phyloP scores from a whole-genome alignment of 768 basidiomycete genomes.

The Cyclocybe aegerita region DNA sequence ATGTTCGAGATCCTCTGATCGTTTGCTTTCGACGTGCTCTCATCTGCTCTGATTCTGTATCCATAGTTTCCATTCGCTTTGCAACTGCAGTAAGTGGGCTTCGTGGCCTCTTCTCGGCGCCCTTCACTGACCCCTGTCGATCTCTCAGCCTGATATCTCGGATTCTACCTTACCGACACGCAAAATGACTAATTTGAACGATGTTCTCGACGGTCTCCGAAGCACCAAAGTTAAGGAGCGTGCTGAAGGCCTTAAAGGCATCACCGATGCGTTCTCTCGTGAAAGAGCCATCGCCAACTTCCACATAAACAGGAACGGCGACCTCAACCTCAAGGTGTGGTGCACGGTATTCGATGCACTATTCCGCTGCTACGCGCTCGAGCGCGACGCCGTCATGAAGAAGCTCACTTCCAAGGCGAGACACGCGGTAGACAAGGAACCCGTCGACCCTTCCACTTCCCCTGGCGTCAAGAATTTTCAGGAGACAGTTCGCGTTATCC shows the following conservation, averaged over 20 bases:
- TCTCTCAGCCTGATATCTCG: constrained; percentile 1
- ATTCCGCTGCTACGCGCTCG: constrained; percentile 62
- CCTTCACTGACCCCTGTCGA: neutral
- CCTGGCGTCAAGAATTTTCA: constrained; percentile 60
- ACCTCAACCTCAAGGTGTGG: constrained; percentile 48
- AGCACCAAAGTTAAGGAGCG: constrained; percentile 72
- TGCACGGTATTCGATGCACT: constrained; percentile 69
- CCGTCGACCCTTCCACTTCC: constrained; percentile 23
- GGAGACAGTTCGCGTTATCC: constrained; percentile 64
- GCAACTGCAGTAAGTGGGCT: constrained; percentile 1
- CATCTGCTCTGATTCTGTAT: neutral
- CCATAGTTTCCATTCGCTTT: neutral
- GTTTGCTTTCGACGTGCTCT: neutral
- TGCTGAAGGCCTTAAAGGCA: constrained; percentile 54
- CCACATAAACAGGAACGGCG: constrained; percentile 31
- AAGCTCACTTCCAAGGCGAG: constrained; percentile 38
- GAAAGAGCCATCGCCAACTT: constrained; percentile 46
- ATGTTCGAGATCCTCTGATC: neutral
- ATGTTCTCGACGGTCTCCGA: constrained; percentile 49
- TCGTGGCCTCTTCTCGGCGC: neutral
- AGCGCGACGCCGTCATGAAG: constrained; percentile 51
- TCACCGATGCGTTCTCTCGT: constrained; percentile 52
- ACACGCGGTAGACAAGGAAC: no score
- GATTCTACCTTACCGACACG: neutral
- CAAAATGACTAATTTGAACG: constrained; percentile 36